These are phyloP conservation scores for Pisolithus thermaeus DNA, from an alignment of 1,284 basidiomycete species.

Conservation along the genomic window DNA sequence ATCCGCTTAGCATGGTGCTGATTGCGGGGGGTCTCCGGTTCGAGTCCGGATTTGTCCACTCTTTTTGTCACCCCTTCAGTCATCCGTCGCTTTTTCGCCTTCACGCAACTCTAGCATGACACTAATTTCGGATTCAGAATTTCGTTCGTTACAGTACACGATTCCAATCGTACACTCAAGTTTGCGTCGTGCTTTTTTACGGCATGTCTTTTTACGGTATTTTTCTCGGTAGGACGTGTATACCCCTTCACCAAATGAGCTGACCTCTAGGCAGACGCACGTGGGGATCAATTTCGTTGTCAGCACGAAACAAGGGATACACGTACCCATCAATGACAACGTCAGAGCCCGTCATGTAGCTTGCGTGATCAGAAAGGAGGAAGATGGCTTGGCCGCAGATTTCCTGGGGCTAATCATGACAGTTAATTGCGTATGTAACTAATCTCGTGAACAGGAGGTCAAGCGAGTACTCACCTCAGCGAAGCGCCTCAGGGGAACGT, in stretches of 20 bases:
- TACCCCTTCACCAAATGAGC: constrained; percentile 30
- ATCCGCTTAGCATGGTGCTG: constrained; percentile 32
- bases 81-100: not conserved
- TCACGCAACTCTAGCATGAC: not conserved
- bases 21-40: constrained; percentile 31
- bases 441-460: not conserved
- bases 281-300: not conserved
- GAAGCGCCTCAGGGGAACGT: constrained; percentile 39
- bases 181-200: not conserved
- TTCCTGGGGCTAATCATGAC: constrained; percentile 33
- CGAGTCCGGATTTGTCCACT: constrained; percentile 30
- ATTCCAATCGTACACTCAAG: not conserved
- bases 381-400: constrained; percentile 16
- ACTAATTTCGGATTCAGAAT: too few species aligned
- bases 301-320: not conserved
- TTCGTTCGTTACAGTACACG: too few species aligned
- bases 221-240: not conserved
- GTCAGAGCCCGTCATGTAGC: too few species aligned
- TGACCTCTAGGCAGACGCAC: constrained; percentile 24
- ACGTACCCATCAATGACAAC: constrained; percentile 34
- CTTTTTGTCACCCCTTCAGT: not conserved
- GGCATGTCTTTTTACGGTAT: not conserved
- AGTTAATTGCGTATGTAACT: not conserved
- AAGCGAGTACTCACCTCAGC: constrained; percentile 22
- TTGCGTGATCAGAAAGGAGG: too few species aligned